phyloP scores from a whole-genome alignment of 352 stramenopile species.

The Peronospora belbahrii region DNA sequence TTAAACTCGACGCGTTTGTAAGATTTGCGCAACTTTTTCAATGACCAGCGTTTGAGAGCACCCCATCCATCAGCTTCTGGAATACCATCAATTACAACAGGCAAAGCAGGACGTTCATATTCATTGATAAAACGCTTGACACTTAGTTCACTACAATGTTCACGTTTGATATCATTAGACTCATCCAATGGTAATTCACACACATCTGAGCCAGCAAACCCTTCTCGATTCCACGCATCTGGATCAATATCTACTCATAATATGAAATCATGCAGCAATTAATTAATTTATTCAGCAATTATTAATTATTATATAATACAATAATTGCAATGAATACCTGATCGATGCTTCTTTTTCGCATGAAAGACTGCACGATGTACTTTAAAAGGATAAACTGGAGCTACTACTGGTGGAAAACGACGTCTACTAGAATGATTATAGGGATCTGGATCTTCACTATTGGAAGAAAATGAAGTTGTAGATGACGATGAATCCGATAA shows the following conservation, averaged over 20 bases:
- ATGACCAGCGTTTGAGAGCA: constrained; percentile 60
- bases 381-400: constrained; percentile 41
- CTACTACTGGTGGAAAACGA: constrained; percentile 45
- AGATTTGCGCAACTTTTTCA: constrained; percentile 69
- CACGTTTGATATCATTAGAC: constrained; percentile 54
- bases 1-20: constrained; percentile 77
- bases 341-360: constrained; percentile 68
- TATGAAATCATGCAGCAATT: not conserved
- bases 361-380: constrained; percentile 39
- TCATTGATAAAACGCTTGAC: constrained; percentile 79
- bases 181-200: constrained; percentile 69
- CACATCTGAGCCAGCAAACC: constrained; percentile 75
- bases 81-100: constrained; percentile 80
- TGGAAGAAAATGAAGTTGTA: constrained; percentile 36
- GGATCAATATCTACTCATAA: constrained; percentile 52
- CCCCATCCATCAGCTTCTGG: constrained; percentile 70
- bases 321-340: constrained; percentile 24
- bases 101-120: constrained; percentile 68
- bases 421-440: constrained; percentile 1
- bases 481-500: constrained; percentile 30
- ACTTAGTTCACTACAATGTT: constrained; percentile 66
- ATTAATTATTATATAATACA: not conserved
- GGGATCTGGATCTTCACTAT: constrained; percentile 17
- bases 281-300: not conserved
- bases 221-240: constrained; percentile 59